phyloP scores from a whole-genome alignment of 306 rosid genomes.

The Carpinus viminea region DNA sequence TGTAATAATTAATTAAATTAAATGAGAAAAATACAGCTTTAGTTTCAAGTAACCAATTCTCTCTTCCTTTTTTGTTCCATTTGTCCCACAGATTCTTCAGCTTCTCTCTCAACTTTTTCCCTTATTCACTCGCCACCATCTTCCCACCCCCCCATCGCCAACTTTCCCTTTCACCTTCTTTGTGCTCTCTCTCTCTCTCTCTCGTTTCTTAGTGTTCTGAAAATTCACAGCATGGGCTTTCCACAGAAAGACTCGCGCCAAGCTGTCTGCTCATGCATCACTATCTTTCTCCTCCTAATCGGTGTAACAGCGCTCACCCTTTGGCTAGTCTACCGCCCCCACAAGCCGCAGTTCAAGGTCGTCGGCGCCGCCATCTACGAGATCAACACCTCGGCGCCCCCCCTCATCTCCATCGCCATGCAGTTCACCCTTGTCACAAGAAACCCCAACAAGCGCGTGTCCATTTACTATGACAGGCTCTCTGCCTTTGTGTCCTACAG shows the following conservation, averaged over 20 bases:
- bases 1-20: neutral
- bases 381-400: conserved; percentile 57
- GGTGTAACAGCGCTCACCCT: conserved; percentile 55
- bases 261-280: conserved; percentile 51
- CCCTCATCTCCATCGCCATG: conserved; percentile 53
- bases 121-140: conserved; percentile 1
- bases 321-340: conserved; percentile 85
- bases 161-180: neutral
- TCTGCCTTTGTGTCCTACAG: conserved; percentile 50
- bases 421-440: conserved; percentile 70
- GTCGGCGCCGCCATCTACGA: conserved; percentile 58
- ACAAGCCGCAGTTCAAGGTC: conserved; percentile 63
- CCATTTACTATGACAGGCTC: conserved; percentile 67
- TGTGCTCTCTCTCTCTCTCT: neutral
- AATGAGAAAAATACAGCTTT: conserved; percentile 29
- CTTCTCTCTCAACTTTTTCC: conserved; percentile 21
- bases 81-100: conserved; percentile 29
- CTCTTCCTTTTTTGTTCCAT: conserved; percentile 21
- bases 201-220: neutral
- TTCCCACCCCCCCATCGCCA: neutral
- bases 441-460: conserved; percentile 75
- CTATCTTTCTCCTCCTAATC: conserved; percentile 54
- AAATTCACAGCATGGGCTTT: neutral
- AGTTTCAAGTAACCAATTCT: conserved; percentile 17
- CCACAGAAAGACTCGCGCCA: conserved; percentile 21